A percentile compares a stretch with the other conserved stretches of the same genome.
These are phyloP conservation scores for Erythrobasidium hasegawianum DNA, from an alignment of 1,284 basidiomycete species.

Conservation along the genomic window DNA sequence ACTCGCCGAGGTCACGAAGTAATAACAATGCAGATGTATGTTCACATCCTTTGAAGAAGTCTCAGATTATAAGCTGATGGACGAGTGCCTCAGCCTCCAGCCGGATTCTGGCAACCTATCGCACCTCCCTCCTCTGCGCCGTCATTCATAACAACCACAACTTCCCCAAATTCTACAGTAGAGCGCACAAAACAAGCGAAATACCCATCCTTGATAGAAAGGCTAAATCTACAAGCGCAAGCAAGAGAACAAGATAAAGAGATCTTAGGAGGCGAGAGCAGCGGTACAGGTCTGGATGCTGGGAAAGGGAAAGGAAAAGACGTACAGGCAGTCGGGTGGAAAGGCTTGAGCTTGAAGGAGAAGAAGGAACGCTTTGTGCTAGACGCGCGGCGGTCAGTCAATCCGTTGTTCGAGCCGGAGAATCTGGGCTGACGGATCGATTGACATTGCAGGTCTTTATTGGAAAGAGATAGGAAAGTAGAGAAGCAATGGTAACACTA, in stretches of 20 bases:
- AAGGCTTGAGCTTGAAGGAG: conserved; percentile 20
- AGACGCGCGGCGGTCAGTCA: conserved; percentile 18
- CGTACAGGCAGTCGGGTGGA: conserved; percentile 4
- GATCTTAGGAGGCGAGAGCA: not conserved
- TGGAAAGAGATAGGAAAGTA: too few species aligned
- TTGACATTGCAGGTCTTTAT: too few species aligned
- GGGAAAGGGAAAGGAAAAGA: conserved; percentile 29
- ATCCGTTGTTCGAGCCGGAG: not conserved
- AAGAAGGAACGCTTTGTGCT: conserved; percentile 31
- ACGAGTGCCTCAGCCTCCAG: conserved; percentile 4
- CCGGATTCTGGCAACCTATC: conserved; percentile 14
- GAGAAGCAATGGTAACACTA: too few species aligned
- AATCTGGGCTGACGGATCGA: too few species aligned
- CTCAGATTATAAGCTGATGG: not conserved
- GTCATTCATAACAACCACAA: not conserved
- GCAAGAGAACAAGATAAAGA: conserved; percentile 16
- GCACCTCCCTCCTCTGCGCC: conserved; percentile 8
- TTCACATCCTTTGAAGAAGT: not conserved
- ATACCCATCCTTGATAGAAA: conserved; percentile 21
- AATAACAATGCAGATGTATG: not conserved
- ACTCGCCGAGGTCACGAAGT: not conserved
- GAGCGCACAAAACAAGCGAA: conserved; percentile 1
- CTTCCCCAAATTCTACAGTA: too few species aligned
- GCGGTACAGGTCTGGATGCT: not conserved
- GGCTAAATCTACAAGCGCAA: conserved; percentile 23